Conservation (phyloP, 331 rosid species). For the Acacia pycnantha region DNA sequence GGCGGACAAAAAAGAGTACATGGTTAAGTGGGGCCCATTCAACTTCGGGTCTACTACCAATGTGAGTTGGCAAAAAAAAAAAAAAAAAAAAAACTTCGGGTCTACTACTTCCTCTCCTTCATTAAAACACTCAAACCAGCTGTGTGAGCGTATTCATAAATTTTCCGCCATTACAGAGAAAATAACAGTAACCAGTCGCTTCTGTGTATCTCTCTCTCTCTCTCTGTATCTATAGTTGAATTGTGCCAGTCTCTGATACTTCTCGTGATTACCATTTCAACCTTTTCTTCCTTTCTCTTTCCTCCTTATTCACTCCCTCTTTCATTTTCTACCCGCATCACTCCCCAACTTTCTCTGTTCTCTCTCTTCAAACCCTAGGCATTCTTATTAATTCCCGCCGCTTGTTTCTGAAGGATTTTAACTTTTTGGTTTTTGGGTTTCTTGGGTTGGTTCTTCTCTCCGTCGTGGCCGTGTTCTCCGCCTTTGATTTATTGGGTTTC, state of each 20-base stretch:
- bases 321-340: not conserved
- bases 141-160: not conserved
- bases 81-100: too few species aligned
- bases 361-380: constrained; percentile 38
- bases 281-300: constrained; percentile 41
- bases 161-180: constrained; percentile 29
- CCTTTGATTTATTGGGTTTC: constrained; percentile 12
- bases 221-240: not conserved
- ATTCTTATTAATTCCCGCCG: constrained; percentile 17
- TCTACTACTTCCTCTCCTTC: constrained; percentile 2
- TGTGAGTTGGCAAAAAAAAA: too few species aligned
- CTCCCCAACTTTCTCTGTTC: not conserved
- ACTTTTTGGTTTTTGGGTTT: not conserved
- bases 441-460: not conserved
- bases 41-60: not conserved
- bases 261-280: constrained; percentile 69
- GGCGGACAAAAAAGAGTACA: not conserved
- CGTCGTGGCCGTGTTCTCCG: not conserved
- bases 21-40: not conserved
- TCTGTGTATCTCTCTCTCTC: not conserved
- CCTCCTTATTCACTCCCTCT: constrained; percentile 43
- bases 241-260: constrained; percentile 35
- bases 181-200: constrained; percentile 27
- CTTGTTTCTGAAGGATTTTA: not conserved
- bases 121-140: not conserved